These are phyloP conservation scores for Zanthoxylum bungeanum DNA, from an alignment of 345 rosid species.

Conservation along the genomic window DNA sequence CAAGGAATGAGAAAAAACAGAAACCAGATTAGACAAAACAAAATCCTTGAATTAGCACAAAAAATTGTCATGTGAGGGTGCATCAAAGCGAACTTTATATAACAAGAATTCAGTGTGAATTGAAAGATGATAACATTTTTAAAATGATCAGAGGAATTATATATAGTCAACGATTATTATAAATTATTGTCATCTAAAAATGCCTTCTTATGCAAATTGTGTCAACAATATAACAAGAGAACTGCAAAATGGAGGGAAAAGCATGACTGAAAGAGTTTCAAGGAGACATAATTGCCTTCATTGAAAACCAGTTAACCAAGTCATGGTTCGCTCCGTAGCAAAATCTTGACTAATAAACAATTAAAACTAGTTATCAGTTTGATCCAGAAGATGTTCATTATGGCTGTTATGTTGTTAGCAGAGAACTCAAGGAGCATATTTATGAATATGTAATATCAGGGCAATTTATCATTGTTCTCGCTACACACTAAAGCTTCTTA, in stretches of 20 bases:
- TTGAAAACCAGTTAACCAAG: background rate
- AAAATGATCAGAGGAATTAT: too few species aligned
- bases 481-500: background rate
- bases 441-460: background rate
- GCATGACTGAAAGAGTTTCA: background rate
- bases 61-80: background rate
- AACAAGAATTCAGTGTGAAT: background rate
- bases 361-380: background rate
- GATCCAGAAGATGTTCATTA: background rate
- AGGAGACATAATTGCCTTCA: background rate
- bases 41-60: background rate
- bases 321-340: background rate
- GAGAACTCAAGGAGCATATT: background rate
- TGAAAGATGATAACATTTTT: background rate
- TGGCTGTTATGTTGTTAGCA: background rate
- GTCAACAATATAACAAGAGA: slow-evolving; percentile 59
- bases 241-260: slow-evolving; percentile 37
- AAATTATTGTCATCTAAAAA: background rate
- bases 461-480: background rate
- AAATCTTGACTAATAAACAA: background rate
- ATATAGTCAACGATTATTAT: background rate
- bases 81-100: background rate
- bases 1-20: slow-evolving; percentile 1
- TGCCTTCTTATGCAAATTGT: background rate
- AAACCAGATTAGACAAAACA: background rate